Percentiles rank a stretch among this genome's conserved stretches.
These are phyloP conservation scores for Naumovozyma dairenensis DNA, from an alignment of 805 yeast species.

Conservation along the genomic window DNA sequence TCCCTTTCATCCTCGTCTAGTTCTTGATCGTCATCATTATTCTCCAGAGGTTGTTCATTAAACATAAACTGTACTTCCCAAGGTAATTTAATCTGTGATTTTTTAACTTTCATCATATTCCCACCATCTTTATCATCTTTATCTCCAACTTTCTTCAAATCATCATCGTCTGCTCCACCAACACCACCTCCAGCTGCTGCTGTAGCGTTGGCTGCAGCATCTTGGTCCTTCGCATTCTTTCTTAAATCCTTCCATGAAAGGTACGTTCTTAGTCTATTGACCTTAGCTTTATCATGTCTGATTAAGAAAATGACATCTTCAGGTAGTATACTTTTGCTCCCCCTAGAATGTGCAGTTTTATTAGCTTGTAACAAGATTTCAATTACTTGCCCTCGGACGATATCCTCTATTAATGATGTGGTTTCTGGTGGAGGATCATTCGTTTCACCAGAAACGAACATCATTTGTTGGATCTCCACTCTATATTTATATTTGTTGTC, in stretches of 20 bases:
- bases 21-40: slow-evolving; percentile 51
- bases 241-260: slow-evolving; percentile 96
- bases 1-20: slow-evolving; percentile 86
- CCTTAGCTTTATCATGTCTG: slow-evolving; percentile 89
- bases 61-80: slow-evolving; percentile 97
- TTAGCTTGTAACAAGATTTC: slow-evolving; percentile 73
- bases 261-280: slow-evolving; percentile 80
- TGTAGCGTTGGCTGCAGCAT: slow-evolving; percentile 49
- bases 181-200: slow-evolving; percentile 41
- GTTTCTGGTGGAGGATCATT: slow-evolving; percentile 91
- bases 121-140: slow-evolving; percentile 32
- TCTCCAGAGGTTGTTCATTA: slow-evolving; percentile 75
- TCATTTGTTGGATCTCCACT: slow-evolving; percentile 95
- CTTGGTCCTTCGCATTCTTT: slow-evolving; percentile 63
- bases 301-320: slow-evolving; percentile 91
- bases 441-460: slow-evolving; percentile 95
- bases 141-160: slow-evolving; percentile 21
- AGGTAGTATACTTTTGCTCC: slow-evolving; percentile 75
- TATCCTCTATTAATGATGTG: slow-evolving; percentile 87
- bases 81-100: slow-evolving; percentile 74
- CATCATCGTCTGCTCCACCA: slow-evolving; percentile 28
- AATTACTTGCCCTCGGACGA: slow-evolving; percentile 88
- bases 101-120: slow-evolving; percentile 48
- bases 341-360: slow-evolving; percentile 66
- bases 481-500: slow-evolving; percentile 61